Conservation (phyloP, 2,329 filamentous ascomycete genomes). For the Didymella glomerata region DNA sequence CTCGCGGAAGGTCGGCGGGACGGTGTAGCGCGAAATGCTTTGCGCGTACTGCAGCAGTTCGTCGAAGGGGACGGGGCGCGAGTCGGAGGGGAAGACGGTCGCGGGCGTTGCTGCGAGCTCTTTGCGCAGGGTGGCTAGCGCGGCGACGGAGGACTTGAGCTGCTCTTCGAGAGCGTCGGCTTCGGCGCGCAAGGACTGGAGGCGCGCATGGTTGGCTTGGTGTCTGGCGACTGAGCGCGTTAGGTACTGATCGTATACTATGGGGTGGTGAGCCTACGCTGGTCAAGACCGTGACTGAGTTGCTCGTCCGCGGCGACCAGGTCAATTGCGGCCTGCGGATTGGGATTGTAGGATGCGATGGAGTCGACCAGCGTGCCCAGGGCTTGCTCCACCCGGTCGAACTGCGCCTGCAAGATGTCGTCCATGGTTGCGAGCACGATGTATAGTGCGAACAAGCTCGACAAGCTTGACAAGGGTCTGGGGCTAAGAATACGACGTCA, state of each 20-base stretch:
- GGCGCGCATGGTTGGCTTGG: constrained; percentile 75
- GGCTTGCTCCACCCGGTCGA: constrained; percentile 57
- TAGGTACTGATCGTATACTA: constrained; percentile 6
- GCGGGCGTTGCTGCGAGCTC: constrained; percentile 68
- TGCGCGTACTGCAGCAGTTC: constrained; percentile 81
- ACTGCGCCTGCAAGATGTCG: constrained; percentile 53
- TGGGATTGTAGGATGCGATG: constrained; percentile 83
- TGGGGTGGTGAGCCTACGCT: constrained; percentile 58
- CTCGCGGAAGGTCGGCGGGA: constrained; percentile 67
- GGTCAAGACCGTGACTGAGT: constrained; percentile 70
- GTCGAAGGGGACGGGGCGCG: constrained; percentile 67
- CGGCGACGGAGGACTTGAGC: constrained; percentile 73
- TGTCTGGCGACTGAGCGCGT: constrained; percentile 70
- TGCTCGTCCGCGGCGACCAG: constrained; percentile 75
- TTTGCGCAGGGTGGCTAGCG: constrained; percentile 75
- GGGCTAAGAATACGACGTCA: constrained; percentile 12
- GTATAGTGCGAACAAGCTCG: constrained; percentile 19
- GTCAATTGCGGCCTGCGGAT: constrained; percentile 70
- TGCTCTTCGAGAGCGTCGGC: constrained; percentile 73
- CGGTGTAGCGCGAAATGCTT: constrained; percentile 80
- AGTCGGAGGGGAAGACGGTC: constrained; percentile 51
- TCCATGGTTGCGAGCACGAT: constrained; percentile 49
- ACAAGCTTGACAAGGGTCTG: constrained; percentile 8
- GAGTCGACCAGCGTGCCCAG: constrained; percentile 78
- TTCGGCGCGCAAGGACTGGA: constrained; percentile 72